Evolutionary conservation across 1,284 basidiomycete genomes (phyloP).

Genomic region (Ceratobasidium sp.): DNA sequence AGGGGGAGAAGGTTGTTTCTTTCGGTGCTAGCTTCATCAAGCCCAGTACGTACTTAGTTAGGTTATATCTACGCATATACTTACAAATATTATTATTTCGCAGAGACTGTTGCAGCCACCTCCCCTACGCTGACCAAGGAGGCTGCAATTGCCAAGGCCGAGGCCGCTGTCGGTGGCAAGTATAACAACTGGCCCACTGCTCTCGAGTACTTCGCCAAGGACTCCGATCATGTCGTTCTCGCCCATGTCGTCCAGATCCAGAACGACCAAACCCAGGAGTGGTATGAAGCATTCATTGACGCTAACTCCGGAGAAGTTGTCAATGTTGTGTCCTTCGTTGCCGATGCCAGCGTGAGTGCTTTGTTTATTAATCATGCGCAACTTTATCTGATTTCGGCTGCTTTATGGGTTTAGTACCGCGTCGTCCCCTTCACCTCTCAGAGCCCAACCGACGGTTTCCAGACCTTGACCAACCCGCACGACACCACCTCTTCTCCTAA

Average conservation of each 20-base stretch:
- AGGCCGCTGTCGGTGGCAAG: constrained; percentile 24
- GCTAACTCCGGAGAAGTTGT: constrained; percentile 37
- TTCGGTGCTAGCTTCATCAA: constrained; percentile 68
- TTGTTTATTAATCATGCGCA: neutral
- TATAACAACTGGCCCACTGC: constrained; percentile 24
- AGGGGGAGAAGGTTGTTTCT: constrained; percentile 60
- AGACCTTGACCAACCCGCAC: constrained; percentile 42
- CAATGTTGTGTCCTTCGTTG: constrained; percentile 45
- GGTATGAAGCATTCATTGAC: constrained; percentile 46
- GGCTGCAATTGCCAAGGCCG: constrained; percentile 42
- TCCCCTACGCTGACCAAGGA: constrained; percentile 44
- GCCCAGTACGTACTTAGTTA: constrained; percentile 18
- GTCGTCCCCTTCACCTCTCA: constrained; percentile 43
- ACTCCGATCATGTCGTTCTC: constrained; percentile 40
- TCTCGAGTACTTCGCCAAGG: constrained; percentile 44
- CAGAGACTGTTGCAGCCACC: constrained; percentile 42
- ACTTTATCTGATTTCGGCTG: too few species aligned
- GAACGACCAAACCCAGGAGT: constrained; percentile 50
- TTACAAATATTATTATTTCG: neutral
- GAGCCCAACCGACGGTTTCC: constrained; percentile 36
- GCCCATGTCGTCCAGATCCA: constrained; percentile 46
- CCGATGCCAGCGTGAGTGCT: constrained; percentile 25
- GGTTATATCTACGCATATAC: too few species aligned
- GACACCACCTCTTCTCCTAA: constrained; percentile 46
- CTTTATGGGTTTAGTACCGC: constrained; percentile 22